These are phyloP conservation scores for Fusarium aywerte DNA, from an alignment of 2,329 filamentous ascomycete species.

Conservation along the genomic window DNA sequence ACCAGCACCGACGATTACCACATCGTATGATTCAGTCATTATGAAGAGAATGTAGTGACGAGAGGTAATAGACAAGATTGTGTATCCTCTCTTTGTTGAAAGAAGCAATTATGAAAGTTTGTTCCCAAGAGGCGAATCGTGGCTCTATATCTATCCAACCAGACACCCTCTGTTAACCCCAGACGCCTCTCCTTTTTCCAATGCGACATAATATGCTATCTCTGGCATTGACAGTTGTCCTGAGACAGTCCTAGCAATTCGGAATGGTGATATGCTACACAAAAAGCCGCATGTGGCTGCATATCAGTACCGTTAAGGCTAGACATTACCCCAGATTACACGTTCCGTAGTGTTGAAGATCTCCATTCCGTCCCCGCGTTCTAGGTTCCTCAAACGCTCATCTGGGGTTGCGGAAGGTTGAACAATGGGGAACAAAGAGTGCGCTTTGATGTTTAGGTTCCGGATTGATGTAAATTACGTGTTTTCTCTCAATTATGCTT, in stretches of 20 bases:
- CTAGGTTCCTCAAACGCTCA: background rate
- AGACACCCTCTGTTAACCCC: background rate
- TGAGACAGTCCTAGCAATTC: too few species aligned
- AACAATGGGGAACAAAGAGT: background rate
- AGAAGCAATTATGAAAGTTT: background rate
- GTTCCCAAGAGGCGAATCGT: background rate
- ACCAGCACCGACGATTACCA: slow-evolving; percentile 44
- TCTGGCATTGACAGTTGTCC: background rate
- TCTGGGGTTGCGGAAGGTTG: slow-evolving; percentile 4
- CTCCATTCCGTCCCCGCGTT: slow-evolving; percentile 12
- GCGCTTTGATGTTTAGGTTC: background rate
- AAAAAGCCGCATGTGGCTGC: background rate
- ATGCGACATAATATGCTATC: too few species aligned
- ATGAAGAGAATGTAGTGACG: background rate
- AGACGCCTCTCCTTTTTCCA: too few species aligned
- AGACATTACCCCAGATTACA: slow-evolving; percentile 21
- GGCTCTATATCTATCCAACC: slow-evolving; percentile 14
- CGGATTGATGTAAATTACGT: background rate
- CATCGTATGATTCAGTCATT: slow-evolving; percentile 37
- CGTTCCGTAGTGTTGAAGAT: slow-evolving; percentile 7
- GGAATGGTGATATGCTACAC: background rate
- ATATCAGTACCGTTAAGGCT: slow-evolving; percentile 1
- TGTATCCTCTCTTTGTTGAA: background rate
- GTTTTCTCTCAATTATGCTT: accelerated
- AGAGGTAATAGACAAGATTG: background rate